Evolutionary conservation across 2,329 filamentous ascomycete genomes (phyloP), one percentile per base, ranked within the genome.

Genomic region (Fusarium xylarioides): DNA sequence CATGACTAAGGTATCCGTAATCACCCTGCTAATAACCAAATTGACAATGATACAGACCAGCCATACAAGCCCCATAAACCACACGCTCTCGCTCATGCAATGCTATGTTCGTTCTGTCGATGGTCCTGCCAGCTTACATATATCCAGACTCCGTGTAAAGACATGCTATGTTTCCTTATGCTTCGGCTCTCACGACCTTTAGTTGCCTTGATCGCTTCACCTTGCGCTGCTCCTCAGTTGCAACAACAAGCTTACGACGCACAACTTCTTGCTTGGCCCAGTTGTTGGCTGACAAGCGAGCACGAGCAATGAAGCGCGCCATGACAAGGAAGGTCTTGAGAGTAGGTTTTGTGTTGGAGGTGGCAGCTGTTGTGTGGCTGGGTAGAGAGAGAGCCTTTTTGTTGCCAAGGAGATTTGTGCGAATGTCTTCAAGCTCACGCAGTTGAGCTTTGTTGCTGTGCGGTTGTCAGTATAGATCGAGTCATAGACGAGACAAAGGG

Each of bases 401-500:
- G 77, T 79, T 82, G 70, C 82, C 80, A 47, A 83, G 81, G 53
- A 83, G 75, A 58, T 83, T 80, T 71, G 80, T 82, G 72, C 83
- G 94, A 86, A 98, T 97, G 76, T 93, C 89, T 76, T 92, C 90
- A 71, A 98, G 91, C 79, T 98, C 92, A 58, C 91, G 90, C 66
- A 98, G 91, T 81, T 98, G 94, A 68, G 94, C 93, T 82, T 95
- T 92, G 85, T 98, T 99, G 85, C 96, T 98, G 81, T 81, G 18
- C 50, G 46, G 38, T 52, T 44, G 66, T 75, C 63, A 74, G 71
- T 32, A 57, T 43, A 34, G 26, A 49, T 30, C 23, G 19, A n/a
- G 12, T 57, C 16, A 50, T 55, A 47, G 54, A n/a, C 6, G 32
- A 38, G 60, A 65, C 21, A 49, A 49, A 63, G 50, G 63, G 66